phyloP scores from a whole-genome alignment of 768 basidiomycete genomes.

The Leccinum uliginosum region DNA sequence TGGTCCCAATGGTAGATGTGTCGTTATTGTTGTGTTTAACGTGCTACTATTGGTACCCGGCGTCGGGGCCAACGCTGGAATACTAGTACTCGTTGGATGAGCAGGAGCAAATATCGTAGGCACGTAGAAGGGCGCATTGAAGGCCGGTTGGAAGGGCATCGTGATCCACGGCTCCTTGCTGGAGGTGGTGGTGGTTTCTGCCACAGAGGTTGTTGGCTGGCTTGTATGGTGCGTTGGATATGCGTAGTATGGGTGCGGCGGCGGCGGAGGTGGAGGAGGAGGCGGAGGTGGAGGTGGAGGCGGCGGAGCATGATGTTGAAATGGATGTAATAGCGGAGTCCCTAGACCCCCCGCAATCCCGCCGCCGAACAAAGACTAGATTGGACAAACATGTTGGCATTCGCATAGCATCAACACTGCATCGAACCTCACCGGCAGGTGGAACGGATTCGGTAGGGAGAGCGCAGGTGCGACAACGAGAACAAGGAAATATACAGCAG shows the following conservation, averaged over 20 bases:
- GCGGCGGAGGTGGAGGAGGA: background rate
- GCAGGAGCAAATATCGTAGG: background rate
- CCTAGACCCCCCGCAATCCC: background rate
- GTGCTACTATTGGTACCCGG: no score
- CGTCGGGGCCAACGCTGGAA: no score
- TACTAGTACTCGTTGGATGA: background rate
- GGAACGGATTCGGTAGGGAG: background rate
- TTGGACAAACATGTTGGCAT: background rate
- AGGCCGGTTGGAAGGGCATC: background rate
- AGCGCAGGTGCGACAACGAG: background rate
- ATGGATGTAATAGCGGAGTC: background rate
- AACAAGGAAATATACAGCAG: background rate
- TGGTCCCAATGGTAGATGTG: background rate
- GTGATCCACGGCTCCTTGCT: background rate
- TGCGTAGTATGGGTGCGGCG: background rate
- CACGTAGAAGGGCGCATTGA: background rate
- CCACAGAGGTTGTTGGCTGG: no score
- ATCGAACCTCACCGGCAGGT: background rate
- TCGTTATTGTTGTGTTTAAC: no score
- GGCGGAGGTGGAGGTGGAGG: background rate
- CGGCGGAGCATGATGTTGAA: background rate
- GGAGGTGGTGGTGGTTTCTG: no score
- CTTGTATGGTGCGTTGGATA: no score
- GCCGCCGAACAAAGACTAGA: background rate
- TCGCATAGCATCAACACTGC: background rate